phyloP scores from a whole-genome alignment of 768 basidiomycete species.

The Tylopilus sp. region DNA sequence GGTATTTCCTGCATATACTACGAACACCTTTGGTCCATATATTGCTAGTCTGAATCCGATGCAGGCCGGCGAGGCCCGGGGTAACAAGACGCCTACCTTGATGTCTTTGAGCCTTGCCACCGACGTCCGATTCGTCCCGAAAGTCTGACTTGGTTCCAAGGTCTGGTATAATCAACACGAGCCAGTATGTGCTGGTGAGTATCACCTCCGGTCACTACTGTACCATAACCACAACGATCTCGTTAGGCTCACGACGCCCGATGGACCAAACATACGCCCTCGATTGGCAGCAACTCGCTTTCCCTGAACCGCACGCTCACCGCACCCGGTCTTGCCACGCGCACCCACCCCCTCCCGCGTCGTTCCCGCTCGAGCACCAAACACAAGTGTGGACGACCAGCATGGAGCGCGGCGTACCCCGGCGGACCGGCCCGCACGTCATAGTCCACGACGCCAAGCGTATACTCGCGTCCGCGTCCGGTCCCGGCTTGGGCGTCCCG shows the following conservation, averaged over 20 bases:
- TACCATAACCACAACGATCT: background rate
- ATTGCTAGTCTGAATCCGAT: no score
- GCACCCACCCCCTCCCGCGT: conserved; percentile 19
- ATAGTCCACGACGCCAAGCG: conserved; percentile 23
- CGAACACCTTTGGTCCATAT: no score
- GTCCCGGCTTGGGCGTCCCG: background rate
- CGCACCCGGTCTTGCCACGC: conserved; percentile 20
- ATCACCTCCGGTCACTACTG: background rate
- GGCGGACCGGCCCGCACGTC: conserved; percentile 19
- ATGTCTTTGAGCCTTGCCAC: no score
- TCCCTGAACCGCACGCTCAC: conserved; percentile 23
- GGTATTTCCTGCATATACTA: no score
- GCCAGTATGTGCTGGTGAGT: no score
- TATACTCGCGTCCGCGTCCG: conserved; percentile 14
- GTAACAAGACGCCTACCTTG: no score
- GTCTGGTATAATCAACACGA: no score
- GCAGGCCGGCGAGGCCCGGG: no score
- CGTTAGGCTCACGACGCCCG: conserved; percentile 2
- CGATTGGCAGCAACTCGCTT: conserved; percentile 19
- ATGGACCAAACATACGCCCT: conserved; percentile 22
- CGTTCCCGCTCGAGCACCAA: conserved; percentile 23
- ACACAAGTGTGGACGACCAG: conserved; percentile 18
- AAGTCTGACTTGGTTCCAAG: no score
- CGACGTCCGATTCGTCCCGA: no score
- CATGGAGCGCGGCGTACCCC: conserved; percentile 19